These are phyloP conservation scores for Golubevia sp. DNA, from an alignment of 1,284 basidiomycete species.

Conservation along the genomic window DNA sequence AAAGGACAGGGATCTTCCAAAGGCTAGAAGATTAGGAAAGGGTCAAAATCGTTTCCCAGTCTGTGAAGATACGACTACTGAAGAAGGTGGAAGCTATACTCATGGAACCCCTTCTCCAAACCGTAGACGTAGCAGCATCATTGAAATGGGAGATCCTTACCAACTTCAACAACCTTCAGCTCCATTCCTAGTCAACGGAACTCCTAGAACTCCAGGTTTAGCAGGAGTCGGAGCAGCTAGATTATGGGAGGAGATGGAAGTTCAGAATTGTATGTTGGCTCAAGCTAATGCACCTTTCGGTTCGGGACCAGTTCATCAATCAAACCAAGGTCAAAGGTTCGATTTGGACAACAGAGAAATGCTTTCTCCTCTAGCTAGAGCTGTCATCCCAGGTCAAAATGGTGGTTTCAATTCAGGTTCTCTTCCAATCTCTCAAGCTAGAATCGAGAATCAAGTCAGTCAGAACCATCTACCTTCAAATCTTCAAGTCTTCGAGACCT, in stretches of 20 bases:
- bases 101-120: too few species aligned
- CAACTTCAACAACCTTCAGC: slow-evolving; percentile 2
- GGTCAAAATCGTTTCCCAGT: slow-evolving; percentile 22
- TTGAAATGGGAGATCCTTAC: slow-evolving; percentile 4
- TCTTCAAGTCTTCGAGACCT: too few species aligned
- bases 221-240: slow-evolving; percentile 8
- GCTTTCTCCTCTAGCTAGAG: too few species aligned
- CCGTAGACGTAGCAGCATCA: background rate
- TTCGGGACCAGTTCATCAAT: background rate
- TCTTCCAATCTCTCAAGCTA: too few species aligned
- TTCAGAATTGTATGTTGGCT: background rate
- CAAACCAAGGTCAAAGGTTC: background rate
- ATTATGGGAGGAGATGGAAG: background rate
- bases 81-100: slow-evolving; percentile 9
- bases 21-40: slow-evolving; percentile 25
- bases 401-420: too few species aligned
- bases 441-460: too few species aligned
- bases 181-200: background rate
- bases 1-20: slow-evolving; percentile 35
- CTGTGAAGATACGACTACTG: slow-evolving; percentile 26
- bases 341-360: too few species aligned
- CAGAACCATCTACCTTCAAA: too few species aligned
- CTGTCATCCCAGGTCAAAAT: too few species aligned
- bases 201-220: slow-evolving; percentile 12
- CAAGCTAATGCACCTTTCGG: background rate